Base-by-base conservation (phyloP, 805 yeast genomes). In the Starmerella stigmatis region DNA sequence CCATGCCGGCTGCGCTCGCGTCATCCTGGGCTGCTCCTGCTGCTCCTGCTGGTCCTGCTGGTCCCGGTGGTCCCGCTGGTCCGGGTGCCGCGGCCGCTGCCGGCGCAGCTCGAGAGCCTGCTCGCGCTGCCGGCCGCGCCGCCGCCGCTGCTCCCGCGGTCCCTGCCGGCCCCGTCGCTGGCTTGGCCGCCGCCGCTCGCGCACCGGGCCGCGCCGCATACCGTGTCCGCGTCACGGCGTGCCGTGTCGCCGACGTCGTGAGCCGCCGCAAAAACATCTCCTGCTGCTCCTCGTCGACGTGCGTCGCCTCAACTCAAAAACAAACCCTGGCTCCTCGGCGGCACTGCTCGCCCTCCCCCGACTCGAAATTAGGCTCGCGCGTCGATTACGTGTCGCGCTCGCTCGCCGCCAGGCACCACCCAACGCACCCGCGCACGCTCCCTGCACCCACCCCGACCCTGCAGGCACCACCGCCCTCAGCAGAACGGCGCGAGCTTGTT, bases 311-410 rank as follows among this genome's bases (percentile, higher is more conserved):
- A 8, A 8, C 11, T 11, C 11, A 25, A 25, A 25, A n/a, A n/a
- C n/a, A n/a, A n/a, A n/a, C n/a, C n/a, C n/a, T n/a, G n/a, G n/a
- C n/a, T n/a, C n/a, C n/a, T 5, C 34, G 12, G 12, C 12, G 16
- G 16, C 19, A 19, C 34, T 15, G 8, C n/a, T 29, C 13, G 8
- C 7, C 15, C 22, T 10, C 16, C 26, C 19, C 10, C 27, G 13
- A 11, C 19, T 1, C 28, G 21, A 25, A 21, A 36, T 36, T 36
- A 36, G 40, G 40, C 25, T 36, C 22, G 29, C 40, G 17, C 13
- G 10, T 15, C 30, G 40, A 36, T 36, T 36, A 36, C 40, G 40
- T 36, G 40, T 36, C 22, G 3, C 30, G 30, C 30, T 12, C 26
- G 26, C 10, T 23, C 26, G 11, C 26, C 8, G 10, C 8, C 2